Evolutionary conservation across 352 stramenopile species (phyloP).

Genomic region (Globisporangium heterothallicum): DNA sequence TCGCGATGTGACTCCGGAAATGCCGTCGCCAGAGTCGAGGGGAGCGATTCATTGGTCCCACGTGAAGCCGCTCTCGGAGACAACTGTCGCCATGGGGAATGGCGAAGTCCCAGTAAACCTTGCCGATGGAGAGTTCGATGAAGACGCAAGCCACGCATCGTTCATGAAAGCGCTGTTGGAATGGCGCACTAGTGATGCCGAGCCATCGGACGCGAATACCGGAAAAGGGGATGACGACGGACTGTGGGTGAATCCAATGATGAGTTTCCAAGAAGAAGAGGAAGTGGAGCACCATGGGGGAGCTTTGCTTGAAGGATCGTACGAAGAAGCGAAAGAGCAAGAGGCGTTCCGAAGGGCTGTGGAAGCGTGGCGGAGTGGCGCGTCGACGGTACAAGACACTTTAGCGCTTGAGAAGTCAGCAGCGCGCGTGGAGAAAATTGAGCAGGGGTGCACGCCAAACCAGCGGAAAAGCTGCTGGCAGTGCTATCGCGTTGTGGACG

Average conservation of each 20-base stretch:
- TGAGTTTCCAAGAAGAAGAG: conserved; percentile 9
- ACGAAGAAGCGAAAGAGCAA: conserved; percentile 68
- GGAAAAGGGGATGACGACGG: conserved; percentile 31
- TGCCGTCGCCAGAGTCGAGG: conserved; percentile 18
- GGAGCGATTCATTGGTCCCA: conserved; percentile 64
- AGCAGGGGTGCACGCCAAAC: conserved; percentile 36
- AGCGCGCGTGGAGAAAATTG: conserved; percentile 28
- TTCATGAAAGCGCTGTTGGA: conserved; percentile 80
- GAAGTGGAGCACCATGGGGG: conserved; percentile 20
- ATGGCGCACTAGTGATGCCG: conserved; percentile 48
- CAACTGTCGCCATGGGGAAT: conserved; percentile 8
- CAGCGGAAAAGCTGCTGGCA: conserved; percentile 76
- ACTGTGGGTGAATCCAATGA: conserved; percentile 67
- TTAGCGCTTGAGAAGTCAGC: conserved; percentile 3
- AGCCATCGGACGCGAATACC: conserved; percentile 3
- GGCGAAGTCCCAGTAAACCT: conserved; percentile 57
- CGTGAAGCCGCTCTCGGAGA: conserved; percentile 45
- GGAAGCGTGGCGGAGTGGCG: conserved; percentile 45
- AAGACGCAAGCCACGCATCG: conserved; percentile 63
- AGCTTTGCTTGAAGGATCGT: conserved; percentile 45
- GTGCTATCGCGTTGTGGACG: conserved; percentile 56
- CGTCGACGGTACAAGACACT: neutral
- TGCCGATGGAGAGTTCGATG: conserved; percentile 68
- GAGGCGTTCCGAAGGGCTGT: conserved; percentile 58
- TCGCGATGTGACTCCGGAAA: conserved; percentile 28